Conservation (phyloP, 192 early-diverging fungal genomes). For the Podila epigama region DNA sequence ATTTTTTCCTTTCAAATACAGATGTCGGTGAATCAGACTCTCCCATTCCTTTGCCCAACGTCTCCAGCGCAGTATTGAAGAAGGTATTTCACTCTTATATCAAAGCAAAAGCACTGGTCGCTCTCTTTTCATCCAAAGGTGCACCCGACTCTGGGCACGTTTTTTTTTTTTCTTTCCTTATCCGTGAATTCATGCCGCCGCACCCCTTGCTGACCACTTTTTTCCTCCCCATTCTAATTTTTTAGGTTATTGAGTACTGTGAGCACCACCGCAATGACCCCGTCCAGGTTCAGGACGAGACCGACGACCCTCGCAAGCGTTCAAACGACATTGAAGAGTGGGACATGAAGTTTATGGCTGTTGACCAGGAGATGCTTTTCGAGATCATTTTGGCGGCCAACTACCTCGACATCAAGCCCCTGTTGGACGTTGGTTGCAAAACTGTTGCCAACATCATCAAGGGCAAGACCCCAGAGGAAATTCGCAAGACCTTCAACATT, state of each 20-base stretch:
- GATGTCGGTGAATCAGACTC: conserved; percentile 71
- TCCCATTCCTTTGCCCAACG: conserved; percentile 81
- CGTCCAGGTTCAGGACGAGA: conserved; percentile 56
- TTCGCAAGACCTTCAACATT: conserved; percentile 95
- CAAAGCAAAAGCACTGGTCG: too few species aligned
- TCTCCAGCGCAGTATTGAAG: conserved; percentile 69
- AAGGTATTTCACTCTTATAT: conserved; percentile 55
- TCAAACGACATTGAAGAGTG: conserved; percentile 79
- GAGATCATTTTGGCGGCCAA: conserved; percentile 84
- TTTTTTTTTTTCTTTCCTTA: not conserved
- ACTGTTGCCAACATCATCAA: conserved; percentile 97
- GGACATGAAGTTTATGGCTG: conserved; percentile 80
- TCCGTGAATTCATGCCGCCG: too few species aligned
- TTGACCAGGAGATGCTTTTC: conserved; percentile 79
- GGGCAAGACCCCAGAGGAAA: conserved; percentile 91
- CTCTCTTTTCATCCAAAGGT: too few species aligned
- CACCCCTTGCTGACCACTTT: too few species aligned
- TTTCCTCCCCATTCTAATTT: not conserved
- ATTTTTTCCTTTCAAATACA: not conserved
- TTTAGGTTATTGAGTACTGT: conserved; percentile 80
- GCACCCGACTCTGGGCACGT: too few species aligned
- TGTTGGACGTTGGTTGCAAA: conserved; percentile 97
- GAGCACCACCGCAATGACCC: conserved; percentile 79
- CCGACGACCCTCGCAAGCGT: conserved; percentile 60
- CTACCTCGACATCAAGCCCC: conserved; percentile 94